Evolutionary conservation across 139 green algal genomes (phyloP).

Genomic region (Yamagishiella unicocca): DNA sequence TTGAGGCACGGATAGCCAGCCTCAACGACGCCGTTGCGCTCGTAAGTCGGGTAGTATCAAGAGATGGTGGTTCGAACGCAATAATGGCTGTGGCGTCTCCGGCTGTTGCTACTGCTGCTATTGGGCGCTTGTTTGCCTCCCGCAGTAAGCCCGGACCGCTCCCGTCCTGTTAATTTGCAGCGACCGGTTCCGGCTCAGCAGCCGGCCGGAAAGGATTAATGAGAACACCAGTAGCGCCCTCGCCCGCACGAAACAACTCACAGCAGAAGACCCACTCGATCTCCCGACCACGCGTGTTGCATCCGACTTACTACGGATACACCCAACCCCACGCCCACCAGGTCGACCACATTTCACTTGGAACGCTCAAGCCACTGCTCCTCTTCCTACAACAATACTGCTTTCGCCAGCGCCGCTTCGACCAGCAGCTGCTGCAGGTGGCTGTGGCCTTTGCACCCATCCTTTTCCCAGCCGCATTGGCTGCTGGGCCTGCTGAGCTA

Average conservation of each 20-base stretch:
- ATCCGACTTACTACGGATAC: too few relatives aligned
- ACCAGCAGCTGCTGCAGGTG: conserved; percentile 44
- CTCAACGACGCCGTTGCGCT: conserved; percentile 10
- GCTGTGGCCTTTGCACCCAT: conserved; percentile 29
- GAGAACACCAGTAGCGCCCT: too few relatives aligned
- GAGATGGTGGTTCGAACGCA: background rate
- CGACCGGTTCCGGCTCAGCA: too few relatives aligned
- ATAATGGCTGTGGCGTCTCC: too few relatives aligned
- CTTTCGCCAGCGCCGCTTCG: conserved; percentile 43
- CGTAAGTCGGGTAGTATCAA: background rate
- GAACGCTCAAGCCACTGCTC: conserved; percentile 47
- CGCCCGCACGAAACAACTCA: too few relatives aligned
- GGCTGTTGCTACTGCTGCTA: too few relatives aligned
- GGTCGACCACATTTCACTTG: conserved; percentile 10
- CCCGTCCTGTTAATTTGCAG: too few relatives aligned
- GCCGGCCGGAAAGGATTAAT: too few relatives aligned
- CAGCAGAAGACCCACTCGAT: too few relatives aligned
- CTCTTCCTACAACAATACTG: conserved; percentile 52
- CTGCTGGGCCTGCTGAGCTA: conserved; percentile 25
- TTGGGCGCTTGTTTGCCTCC: too few relatives aligned
- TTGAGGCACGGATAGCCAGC: conserved; percentile 11
- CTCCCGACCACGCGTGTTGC: too few relatives aligned
- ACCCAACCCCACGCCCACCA: background rate
- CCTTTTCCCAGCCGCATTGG: conserved; percentile 42
- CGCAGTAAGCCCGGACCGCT: too few relatives aligned